phyloP scores from a whole-genome alignment of 306 rosid species.

The Ziziphus jujuba region DNA sequence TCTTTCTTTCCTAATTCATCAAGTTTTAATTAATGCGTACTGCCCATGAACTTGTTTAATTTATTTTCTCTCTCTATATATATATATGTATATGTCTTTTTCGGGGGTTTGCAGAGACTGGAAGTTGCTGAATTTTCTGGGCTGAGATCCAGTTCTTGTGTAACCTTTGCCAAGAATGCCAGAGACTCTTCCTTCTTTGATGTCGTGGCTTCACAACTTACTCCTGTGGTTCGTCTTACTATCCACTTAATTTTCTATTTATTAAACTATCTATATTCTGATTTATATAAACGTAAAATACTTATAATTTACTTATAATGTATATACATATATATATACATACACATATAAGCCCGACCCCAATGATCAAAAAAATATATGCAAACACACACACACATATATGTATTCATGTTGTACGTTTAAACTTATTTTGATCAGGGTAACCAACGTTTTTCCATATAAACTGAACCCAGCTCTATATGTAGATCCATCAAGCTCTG shows the following conservation, averaged over 20 bases:
- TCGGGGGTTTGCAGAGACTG: conserved; percentile 57
- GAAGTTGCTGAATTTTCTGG: conserved; percentile 84
- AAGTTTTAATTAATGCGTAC: neutral
- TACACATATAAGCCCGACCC: too few relatives aligned
- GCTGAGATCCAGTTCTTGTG: conserved; percentile 60
- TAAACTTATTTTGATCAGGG: too few relatives aligned
- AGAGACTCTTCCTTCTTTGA: conserved; percentile 76
- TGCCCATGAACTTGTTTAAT: neutral
- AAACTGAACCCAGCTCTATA: too few relatives aligned
- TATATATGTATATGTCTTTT: neutral
- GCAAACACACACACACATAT: too few relatives aligned
- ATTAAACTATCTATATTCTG: neutral
- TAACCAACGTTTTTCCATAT: too few relatives aligned
- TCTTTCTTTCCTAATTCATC: neutral
- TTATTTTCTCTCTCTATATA: neutral
- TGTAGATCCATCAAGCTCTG: too few relatives aligned
- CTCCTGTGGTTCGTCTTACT: conserved; percentile 53
- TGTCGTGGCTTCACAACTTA: conserved; percentile 74
- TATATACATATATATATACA: too few relatives aligned
- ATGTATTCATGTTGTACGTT: too few relatives aligned
- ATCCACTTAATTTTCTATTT: neutral
- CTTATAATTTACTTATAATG: too few relatives aligned
- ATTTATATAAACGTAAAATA: neutral
- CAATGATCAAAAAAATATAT: too few relatives aligned
- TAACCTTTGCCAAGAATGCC: conserved; percentile 57